These are phyloP conservation scores for Solanum raphanifolium DNA, from an alignment of 257 asterid species.

Conservation along the genomic window DNA sequence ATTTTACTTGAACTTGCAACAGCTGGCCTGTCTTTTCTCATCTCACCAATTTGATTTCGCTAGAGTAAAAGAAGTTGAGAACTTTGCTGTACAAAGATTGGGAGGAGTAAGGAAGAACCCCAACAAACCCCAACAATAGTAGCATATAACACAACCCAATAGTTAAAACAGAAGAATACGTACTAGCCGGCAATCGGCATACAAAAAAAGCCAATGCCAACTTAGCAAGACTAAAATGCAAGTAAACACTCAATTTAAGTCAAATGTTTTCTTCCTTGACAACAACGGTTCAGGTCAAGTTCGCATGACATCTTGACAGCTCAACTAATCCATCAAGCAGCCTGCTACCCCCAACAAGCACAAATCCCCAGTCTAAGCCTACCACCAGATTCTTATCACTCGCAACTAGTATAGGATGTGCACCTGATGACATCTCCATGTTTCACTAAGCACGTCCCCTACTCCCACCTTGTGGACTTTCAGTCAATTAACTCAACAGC, in stretches of 20 bases:
- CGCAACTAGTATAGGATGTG: background rate
- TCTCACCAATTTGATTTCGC: background rate
- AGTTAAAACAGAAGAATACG: background rate
- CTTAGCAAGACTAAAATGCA: background rate
- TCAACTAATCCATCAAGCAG: background rate
- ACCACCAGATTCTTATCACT: background rate
- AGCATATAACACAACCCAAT: background rate
- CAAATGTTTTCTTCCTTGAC: background rate
- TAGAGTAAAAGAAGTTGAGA: background rate
- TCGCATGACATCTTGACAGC: background rate
- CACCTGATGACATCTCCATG: background rate
- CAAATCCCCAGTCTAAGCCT: background rate
- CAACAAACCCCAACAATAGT: background rate
- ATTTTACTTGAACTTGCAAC: slow-evolving; percentile 42
- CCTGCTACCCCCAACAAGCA: background rate
- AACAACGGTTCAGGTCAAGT: background rate
- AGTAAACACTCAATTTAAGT: background rate
- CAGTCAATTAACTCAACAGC: background rate
- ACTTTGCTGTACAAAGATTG: background rate
- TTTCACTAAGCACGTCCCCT: background rate
- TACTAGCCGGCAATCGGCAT: background rate
- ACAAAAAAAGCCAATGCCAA: background rate
- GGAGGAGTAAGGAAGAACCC: background rate
- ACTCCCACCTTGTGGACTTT: background rate
- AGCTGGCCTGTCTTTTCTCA: slow-evolving; percentile 21